phyloP scores from a whole-genome alignment of 1,284 basidiomycete species.

The Cutaneotrichosporon sp. region DNA sequence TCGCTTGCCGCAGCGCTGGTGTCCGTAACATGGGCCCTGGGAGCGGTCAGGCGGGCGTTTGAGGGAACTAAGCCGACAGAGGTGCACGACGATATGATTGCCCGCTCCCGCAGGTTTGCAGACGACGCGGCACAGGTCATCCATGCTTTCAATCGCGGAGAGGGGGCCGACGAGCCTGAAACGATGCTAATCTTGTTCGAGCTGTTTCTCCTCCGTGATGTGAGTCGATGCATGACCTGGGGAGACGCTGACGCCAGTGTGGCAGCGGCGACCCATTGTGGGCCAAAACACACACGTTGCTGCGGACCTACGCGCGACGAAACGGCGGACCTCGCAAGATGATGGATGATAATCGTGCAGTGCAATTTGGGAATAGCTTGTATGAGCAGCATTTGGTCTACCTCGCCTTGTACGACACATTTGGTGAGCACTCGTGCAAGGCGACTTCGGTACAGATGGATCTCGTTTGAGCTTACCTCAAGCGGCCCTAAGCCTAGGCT shows the following conservation, averaged over 20 bases:
- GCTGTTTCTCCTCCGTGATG: slow-evolving; percentile 14
- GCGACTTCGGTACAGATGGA: too few relatives aligned
- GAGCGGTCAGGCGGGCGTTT: slow-evolving; percentile 12
- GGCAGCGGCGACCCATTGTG: slow-evolving; percentile 11
- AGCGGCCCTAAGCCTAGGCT: slow-evolving; percentile 6
- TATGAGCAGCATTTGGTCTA: slow-evolving; percentile 16
- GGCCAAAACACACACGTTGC: slow-evolving; percentile 7
- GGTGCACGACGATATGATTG: slow-evolving; percentile 8
- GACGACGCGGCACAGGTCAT: slow-evolving; percentile 8
- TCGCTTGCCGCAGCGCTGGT: slow-evolving; percentile 14
- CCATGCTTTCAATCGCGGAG: neutral
- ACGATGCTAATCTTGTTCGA: slow-evolving; percentile 12
- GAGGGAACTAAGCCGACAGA: neutral
- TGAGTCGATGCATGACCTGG: neutral
- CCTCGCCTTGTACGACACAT: slow-evolving; percentile 11
- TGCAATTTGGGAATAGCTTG: slow-evolving; percentile 3
- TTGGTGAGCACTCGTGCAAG: slow-evolving; percentile 12
- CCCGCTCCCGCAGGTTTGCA: neutral
- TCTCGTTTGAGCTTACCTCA: neutral
- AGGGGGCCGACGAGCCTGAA: slow-evolving; percentile 8
- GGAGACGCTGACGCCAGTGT: slow-evolving; percentile 5
- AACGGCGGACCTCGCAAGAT: slow-evolving; percentile 9
- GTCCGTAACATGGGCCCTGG: slow-evolving; percentile 6
- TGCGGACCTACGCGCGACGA: slow-evolving; percentile 3
- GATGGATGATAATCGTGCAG: slow-evolving; percentile 4